Evolutionary conservation across 1,139 yeast genomes (phyloP), one percentile per base, ranked within the genome.

Genomic region (Candida sp.): DNA sequence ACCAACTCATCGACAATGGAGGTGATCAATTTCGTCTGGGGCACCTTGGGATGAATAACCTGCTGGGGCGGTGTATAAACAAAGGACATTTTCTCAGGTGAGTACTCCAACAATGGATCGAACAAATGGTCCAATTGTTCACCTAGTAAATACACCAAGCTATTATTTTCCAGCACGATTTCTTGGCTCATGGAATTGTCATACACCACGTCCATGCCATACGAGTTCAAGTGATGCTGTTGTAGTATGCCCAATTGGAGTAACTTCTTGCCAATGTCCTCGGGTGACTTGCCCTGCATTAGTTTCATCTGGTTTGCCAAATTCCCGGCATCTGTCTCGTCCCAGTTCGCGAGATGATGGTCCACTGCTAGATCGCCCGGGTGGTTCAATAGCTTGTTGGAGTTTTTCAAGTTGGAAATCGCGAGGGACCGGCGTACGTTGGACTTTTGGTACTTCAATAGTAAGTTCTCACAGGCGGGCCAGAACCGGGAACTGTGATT

Each of bases 91-190:
- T 86, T 84, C 66, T 93, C 97, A 0, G 98, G 98, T 0, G 96
- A 89, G 65, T 93, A 93, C 66, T 93, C 98, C 7, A 90, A 79
- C 48, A 92, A 70, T 0, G 98, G 97, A 62, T 93, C 96, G 68
- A 93, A 93, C 39, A 93, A 69, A 59, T 89, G 96, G 23, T 51
- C 52, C 46, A 91, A 72, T 66, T 93, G 98, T 45, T 86, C 86
- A 0, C 98, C 98, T 27, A 93, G 69, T 41, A 87, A 65, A 54
- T 79, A 86, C 0, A 92, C 97, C 31, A 93, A 67, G 53, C 77
- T 83, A 61, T 93, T 91, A 65, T 91, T 92, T 46, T 86, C 90
- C n/a, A 86, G 78, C 12, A 63, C 59, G 0, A 47, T 44, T 11
- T 60, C 56, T 35, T 57, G 59, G 2, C 26, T 34, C 5, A 56